Evolutionary conservation across 1,139 yeast genomes (phyloP), one percentile per base, ranked within the genome.

Genomic region (Candida frijolesensis): DNA sequence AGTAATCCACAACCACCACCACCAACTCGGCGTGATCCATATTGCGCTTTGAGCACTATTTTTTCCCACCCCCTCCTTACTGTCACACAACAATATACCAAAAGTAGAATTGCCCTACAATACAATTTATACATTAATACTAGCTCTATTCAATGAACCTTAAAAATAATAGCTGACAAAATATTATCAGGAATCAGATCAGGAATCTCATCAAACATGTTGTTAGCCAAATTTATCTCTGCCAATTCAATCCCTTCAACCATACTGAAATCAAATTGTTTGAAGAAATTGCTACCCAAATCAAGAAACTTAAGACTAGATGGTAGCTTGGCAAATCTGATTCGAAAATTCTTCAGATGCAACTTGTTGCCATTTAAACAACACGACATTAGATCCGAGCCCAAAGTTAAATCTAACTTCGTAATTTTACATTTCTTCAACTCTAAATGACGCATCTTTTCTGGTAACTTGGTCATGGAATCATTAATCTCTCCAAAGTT

Each of bases 131-230:
- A 35, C 7, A 18, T 22, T 14, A 35, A 16, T 16, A 10, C 22
- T 37, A 12, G n/a, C 22, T 18, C 27, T 15, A 22, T 29, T 29
- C 18, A 42, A 42, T 42, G 39, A 3, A 42, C 42, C 43, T 52
- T 52, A 33, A 52, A 52, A 7, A 52, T 45, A 18, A 52, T 52
- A 4, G 49, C 49, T 11, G 52, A 48, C 29, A 54, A 44, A 12
- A 55, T 52, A 42, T 49, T 50, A 18, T 48, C 49, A 12, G 58
- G 58, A 25, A 47, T 46, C 15, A 40, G 27, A 12, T 42, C 35
- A 7, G 59, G 63, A 34, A 61, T 52, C 22, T 53, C 59, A 39
- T 60, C 61, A 54, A 57, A 58, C 60, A 58, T 48, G 42, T 54
- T 55, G 9, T 46, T 49, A 33, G 51, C 54, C 16, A 54, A 54